These are phyloP conservation scores for Lactarius quietus DNA, from an alignment of 768 basidiomycete genomes.

Conservation along the genomic window DNA sequence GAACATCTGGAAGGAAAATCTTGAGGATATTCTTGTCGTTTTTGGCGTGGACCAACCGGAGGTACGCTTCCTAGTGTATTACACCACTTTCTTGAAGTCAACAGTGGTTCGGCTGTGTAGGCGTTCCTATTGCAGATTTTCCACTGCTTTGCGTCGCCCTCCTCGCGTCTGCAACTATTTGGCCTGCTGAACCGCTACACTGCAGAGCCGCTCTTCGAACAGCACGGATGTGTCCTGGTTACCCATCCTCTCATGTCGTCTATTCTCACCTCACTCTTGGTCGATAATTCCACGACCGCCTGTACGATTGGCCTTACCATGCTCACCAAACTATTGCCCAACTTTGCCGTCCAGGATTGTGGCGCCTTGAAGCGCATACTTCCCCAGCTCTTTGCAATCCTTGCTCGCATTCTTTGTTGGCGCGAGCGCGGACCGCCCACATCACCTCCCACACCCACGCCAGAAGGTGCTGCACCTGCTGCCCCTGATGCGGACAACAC, in stretches of 20 bases:
- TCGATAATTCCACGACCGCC: constrained; percentile 73
- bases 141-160: constrained; percentile 54
- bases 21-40: constrained; percentile 69
- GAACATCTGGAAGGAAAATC: constrained; percentile 69
- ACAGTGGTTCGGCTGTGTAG: constrained; percentile 36
- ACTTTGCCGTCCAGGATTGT: constrained; percentile 62
- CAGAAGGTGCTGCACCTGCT: constrained; percentile 13
- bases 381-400: constrained; percentile 60
- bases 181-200: constrained; percentile 61
- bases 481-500: constrained; percentile 1
- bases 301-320: constrained; percentile 62
- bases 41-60: constrained; percentile 61
- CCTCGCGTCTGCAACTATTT: constrained; percentile 65
- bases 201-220: constrained; percentile 49
- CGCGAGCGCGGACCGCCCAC: constrained; percentile 45
- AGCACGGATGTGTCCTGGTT: constrained; percentile 49
- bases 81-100: background rate
- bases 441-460: constrained; percentile 14
- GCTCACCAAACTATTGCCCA: constrained; percentile 69
- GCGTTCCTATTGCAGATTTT: constrained; percentile 68
- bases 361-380: constrained; percentile 54
- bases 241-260: constrained; percentile 60
- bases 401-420: constrained; percentile 76
- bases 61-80: constrained; percentile 43
- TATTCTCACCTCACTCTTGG: constrained; percentile 60